Evolutionary conservation across 768 basidiomycete species (phyloP), one percentile per base, ranked within the genome.

Genomic region (Macrolepiota fuliginosa): DNA sequence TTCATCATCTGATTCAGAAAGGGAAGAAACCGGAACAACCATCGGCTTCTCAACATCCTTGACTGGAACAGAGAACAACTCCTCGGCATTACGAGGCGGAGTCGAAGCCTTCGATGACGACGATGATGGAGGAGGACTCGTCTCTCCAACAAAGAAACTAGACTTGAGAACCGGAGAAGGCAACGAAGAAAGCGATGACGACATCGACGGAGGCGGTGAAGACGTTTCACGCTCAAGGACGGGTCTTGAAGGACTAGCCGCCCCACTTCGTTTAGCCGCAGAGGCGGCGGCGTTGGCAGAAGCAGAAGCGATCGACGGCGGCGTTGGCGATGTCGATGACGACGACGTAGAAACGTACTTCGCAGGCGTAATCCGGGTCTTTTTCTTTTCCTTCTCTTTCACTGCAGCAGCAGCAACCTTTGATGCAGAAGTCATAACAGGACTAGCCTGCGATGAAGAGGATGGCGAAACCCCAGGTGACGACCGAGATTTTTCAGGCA

Each of bases 361-460:
- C 66, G 22, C 47, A 45, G 42, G 19, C 6, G 42, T 19, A 24
- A 54, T 54, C 36, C 53, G 22, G 2, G 55, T 47, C 54, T 61
- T 59, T 32, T 61, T 63, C 53, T 53, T 65, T 59, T 37, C 60
- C 35, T 32, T 54, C 32, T 54, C 60, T 24, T 52, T 60, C 29
- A 53, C 58, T 1, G 53, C 53, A 37, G 53, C 53, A 47, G 60
- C 60, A 55, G 60, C 60, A 32, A 61, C 60, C 12, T 54, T 49
- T 17, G 60, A 61, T 11, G 60, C 60, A 9, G 60, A 55, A 27
- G 60, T 61, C 25, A 32, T 32, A 25, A 58, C 49, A 17, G 51
- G 61, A 64, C 35, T 40, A 46, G 19, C 46, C 37, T 46, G 45
- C 32, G 63, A 63, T 4, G 56, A 36, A 29, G 59, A 54, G 35